Base-by-base conservation (phyloP, 352 stramenopile species). In the Globisporangium megalacanthum region DNA sequence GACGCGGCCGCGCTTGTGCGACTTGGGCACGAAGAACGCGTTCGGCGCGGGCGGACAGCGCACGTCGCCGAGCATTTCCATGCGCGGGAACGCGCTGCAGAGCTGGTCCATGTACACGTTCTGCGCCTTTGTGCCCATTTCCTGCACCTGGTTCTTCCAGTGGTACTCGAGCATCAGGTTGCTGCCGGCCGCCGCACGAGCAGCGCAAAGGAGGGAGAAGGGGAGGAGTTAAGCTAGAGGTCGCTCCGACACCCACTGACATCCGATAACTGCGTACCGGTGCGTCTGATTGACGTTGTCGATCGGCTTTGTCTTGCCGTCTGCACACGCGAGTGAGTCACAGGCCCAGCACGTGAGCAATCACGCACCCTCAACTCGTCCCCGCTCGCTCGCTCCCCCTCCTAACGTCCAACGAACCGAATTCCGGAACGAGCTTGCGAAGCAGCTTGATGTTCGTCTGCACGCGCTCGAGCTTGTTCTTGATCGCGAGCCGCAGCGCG, bases 141-240 rank as follows among this genome's bases (percentile, higher is more conserved):
- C 82, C 63, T 92, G 84, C 49, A 94, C 84, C 49, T 91, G 82
- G 62, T 88, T 91, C 61, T 94, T 94, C 84, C 84, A 94, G 60
- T 94, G 82, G 49, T 92, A 94, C 75, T 94, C 84, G 20, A 94
- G 77, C 80, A 92, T 88, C 54, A 94, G 73, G 61, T 94, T 94
- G 52, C 75, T 82, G 31, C 1, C 25, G 54, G 2, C 10, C 33
- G 42, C 15, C 48, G 9, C 44, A 14, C 54, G 19, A 68, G 17
- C 2, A 52, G 7, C 17, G 19, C 17, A 33, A n/a, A 5, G 39
- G 52, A 33, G n/a, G 25, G 25, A 29, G 25, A 4, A 29, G n/a
- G n/a, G n/a, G n/a, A n/a, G n/a, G n/a, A n/a, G n/a, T n/a, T n/a
- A n/a, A n/a, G 25, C 4, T 29, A 29, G 25, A 29, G 25, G 25